Evolutionary conservation across 805 yeast species (phyloP).

Genomic region (Nakazawaea siamensis): DNA sequence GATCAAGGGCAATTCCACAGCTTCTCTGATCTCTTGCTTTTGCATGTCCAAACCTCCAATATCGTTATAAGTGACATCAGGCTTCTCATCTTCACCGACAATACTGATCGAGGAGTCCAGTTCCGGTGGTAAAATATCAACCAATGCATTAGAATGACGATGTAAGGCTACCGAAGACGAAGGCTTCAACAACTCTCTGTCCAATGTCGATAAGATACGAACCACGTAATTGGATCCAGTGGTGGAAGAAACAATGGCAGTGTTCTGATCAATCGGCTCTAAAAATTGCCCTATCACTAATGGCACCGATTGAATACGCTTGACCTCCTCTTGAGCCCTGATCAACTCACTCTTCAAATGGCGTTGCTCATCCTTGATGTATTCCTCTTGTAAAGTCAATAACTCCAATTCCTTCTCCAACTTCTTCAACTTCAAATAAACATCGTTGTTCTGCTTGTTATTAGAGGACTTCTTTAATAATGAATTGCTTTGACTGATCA

Average conservation of each 20-base stretch:
- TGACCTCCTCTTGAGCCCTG: slow-evolving; percentile 97
- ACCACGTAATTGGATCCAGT: slow-evolving; percentile 98
- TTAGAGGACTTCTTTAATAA: slow-evolving; percentile 11
- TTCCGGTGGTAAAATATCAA: slow-evolving; percentile 96
- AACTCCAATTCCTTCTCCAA: slow-evolving; percentile 87
- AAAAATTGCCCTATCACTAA: slow-evolving; percentile 96
- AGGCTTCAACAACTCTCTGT: slow-evolving; percentile 88
- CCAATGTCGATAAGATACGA: slow-evolving; percentile 87
- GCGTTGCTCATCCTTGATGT: slow-evolving; percentile 96
- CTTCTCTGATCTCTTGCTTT: slow-evolving; percentile 97
- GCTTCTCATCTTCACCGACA: slow-evolving; percentile 89
- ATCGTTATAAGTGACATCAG: slow-evolving; percentile 90
- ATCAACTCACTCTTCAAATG: slow-evolving; percentile 89
- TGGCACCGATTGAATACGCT: slow-evolving; percentile 95
- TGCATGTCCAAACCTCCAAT: slow-evolving; percentile 99
- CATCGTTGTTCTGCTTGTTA: slow-evolving; percentile 38
- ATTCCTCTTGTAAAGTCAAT: slow-evolving; percentile 84
- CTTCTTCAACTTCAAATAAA: slow-evolving; percentile 76
- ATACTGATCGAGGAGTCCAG: slow-evolving; percentile 95
- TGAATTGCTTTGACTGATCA: slow-evolving; percentile 16
- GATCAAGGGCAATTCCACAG: slow-evolving; percentile 92
- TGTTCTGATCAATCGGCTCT: slow-evolving; percentile 94
- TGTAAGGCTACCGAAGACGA: slow-evolving; percentile 95
- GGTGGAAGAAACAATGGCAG: slow-evolving; percentile 95
- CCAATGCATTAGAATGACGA: slow-evolving; percentile 96